Evolutionary conservation across 805 yeast species (phyloP), one percentile per base, ranked within the genome.

Genomic region (Candida caryicola): DNA sequence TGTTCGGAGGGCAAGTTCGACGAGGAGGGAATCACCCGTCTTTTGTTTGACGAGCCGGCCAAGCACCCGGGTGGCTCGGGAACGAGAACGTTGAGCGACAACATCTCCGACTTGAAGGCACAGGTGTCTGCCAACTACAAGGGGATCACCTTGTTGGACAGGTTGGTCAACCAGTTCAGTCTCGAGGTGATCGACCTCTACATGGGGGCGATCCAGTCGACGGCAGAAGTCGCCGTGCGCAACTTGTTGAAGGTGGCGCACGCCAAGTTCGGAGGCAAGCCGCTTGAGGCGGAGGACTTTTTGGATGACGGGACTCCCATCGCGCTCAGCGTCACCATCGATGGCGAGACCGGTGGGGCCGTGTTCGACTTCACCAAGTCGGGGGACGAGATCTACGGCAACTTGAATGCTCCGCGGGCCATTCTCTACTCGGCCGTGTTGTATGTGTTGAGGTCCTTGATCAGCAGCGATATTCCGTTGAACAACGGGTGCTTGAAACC

Each of bases 401-500:
- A 91, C 58, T 72, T 87, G 61, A 91, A 93, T 60, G 96, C 97
- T 0, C 98, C 99, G 0, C 78, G 73, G 47, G 95, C 97, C 0
- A 87, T 93, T 46, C 82, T 95, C 2, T 79, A 79, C 54, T 85
- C 95, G 18, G 96, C 97, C 1, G 81, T 91, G 40, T 73, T 91
- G 30, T 91, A 91, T 60, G 89, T 91, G 43, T 64, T 91, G 52
- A 68, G 99, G 44, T 83, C 95, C 40, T 69, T 91, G 54, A 90
- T 91, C 25, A 80, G 84, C 44, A 87, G 82, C 45, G 89, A 85
- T 46, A 89, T 91, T 40, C 99, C 99, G 1, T 70, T 91, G 54
- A 91, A 91, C 57, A 95, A 89, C 57, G 98, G 99, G 6, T 91
- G 96, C 59, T 69, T 91, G 47, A 68, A 75, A 36, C 96, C 97